These are phyloP conservation scores for Diaporthe citriasiana DNA, from an alignment of 2,329 filamentous ascomycete species.

Conservation along the genomic window DNA sequence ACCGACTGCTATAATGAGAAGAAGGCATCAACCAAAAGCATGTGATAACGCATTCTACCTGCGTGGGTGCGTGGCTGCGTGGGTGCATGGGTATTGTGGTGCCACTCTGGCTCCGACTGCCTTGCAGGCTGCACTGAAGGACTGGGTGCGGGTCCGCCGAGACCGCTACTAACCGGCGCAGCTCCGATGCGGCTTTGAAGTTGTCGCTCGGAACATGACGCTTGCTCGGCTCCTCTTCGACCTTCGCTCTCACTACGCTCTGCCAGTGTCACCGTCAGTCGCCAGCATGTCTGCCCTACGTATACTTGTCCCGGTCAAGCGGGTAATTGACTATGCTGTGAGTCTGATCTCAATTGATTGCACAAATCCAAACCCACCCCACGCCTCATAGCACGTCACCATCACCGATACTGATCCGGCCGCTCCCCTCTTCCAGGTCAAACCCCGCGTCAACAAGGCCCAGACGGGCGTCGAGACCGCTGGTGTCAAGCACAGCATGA, in stretches of 20 bases:
- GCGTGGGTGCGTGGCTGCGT: not conserved
- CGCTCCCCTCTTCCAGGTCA: slow-evolving; percentile 64
- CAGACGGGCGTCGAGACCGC: slow-evolving; percentile 91
- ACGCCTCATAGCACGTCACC: not conserved
- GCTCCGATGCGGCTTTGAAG: slow-evolving; percentile 35
- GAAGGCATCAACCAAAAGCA: not conserved
- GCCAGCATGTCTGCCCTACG: slow-evolving; percentile 73
- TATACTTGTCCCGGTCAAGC: slow-evolving; percentile 85
- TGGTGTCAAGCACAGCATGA: slow-evolving; percentile 97
- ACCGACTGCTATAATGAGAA: not conserved
- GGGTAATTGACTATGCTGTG: slow-evolving; percentile 90
- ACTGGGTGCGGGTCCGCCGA: slow-evolving; percentile 32
- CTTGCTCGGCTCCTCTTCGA: slow-evolving; percentile 37
- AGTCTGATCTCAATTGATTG: slow-evolving; percentile 50
- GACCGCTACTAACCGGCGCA: slow-evolving; percentile 54
- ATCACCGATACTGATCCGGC: slow-evolving; percentile 12
- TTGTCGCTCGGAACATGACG: slow-evolving; percentile 24
- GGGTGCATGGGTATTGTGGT: not conserved
- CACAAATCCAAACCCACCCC: not conserved
- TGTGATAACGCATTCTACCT: slow-evolving; percentile 29
- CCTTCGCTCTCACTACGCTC: slow-evolving; percentile 39
- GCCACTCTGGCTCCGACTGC: not conserved
- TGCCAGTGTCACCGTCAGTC: slow-evolving; percentile 45
- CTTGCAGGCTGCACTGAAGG: slow-evolving; percentile 17
- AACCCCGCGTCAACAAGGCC: slow-evolving; percentile 78